Base-by-base conservation (phyloP, 108 stramenopile species). In the Pelagomonas calceolata region DNA sequence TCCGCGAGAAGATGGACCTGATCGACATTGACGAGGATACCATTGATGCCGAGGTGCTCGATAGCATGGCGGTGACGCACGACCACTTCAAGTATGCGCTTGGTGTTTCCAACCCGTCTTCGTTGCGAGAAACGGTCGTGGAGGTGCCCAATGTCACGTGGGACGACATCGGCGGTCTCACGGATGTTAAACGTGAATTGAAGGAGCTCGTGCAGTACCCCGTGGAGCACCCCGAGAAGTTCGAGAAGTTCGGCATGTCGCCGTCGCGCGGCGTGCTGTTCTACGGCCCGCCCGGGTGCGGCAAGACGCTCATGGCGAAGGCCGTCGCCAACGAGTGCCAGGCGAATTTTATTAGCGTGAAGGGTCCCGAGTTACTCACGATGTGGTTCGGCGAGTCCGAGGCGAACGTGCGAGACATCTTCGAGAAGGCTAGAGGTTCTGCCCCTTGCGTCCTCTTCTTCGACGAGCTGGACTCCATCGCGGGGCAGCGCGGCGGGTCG, bases 371-470 rank as follows among this genome's bases (percentile, higher is more conserved):
- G 85, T 90, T 99, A 34, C 90, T 99, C 77, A 99, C 99, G 81
- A 99, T 99, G 99, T 99, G 99, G 99, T 99, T 99, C 76, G 99
- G 99, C 76, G 99, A 99, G 85, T 93, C 92, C 64, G 99, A 99
- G 84, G 94, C 95, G 43, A 99, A 99, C 82, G 97, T 99, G 51
- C 94, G 99, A 75, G 96, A 99, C 79, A 93, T 98, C n/a, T 99
- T 99, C 78, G 97, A 96, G 78, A 99, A 99, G 90, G 99, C 99
- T 12, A 89, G 99, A 35, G 94, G 94, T 70, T 93, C 99, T 32
- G 94, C 97, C 37, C 99, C 99, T 34, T 99, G 99, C 85, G 95
- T 99, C 4, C 89, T 99, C 73, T 99, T 99, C 88, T 99, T 99
- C 82, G 99, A 99, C 77, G 99, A 99, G 87, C 84, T 99, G 67